Conservation (phyloP, 495 filamentous ascomycete species). For the Bombardia bombarda region DNA sequence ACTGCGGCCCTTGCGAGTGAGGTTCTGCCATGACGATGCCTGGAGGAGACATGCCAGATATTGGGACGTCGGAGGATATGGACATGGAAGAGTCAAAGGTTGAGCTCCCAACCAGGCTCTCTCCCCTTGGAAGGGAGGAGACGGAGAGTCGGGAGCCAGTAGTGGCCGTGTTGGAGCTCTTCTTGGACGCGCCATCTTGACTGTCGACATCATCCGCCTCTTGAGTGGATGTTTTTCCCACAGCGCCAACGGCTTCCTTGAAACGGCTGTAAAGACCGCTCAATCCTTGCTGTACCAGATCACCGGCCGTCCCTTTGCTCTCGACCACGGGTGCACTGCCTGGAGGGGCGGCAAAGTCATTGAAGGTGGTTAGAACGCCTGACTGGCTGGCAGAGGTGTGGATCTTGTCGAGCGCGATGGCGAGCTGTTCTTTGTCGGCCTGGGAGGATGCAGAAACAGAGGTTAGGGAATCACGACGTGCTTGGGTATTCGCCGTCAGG, state of each 20-base stretch:
- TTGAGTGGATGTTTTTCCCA: conserved; percentile 49
- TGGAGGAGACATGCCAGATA: conserved; percentile 27
- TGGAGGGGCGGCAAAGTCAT: conserved; percentile 65
- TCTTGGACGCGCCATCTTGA: conserved; percentile 28
- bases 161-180: conserved; percentile 25
- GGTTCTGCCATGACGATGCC: conserved; percentile 26
- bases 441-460: conserved; percentile 50
- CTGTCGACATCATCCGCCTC: conserved; percentile 26
- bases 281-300: conserved; percentile 70
- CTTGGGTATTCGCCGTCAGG: conserved; percentile 16
- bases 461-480: conserved; percentile 55
- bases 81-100: conserved; percentile 26
- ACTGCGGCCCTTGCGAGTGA: conserved; percentile 32
- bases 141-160: too few relatives aligned
- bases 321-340: conserved; percentile 47
- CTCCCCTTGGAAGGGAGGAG: too few relatives aligned
- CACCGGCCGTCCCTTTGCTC: conserved; percentile 58
- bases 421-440: conserved; percentile 61
- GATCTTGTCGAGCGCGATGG: conserved; percentile 73
- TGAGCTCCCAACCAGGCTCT: conserved; percentile 15
- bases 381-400: conserved; percentile 76
- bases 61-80: conserved; percentile 24
- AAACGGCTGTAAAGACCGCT: conserved; percentile 81
- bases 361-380: conserved; percentile 76
- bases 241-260: conserved; percentile 63